Evolutionary conservation across 2,329 filamentous ascomycete species (phyloP), one percentile per base, ranked within the genome.

Genomic region (Capronia coronata): DNA sequence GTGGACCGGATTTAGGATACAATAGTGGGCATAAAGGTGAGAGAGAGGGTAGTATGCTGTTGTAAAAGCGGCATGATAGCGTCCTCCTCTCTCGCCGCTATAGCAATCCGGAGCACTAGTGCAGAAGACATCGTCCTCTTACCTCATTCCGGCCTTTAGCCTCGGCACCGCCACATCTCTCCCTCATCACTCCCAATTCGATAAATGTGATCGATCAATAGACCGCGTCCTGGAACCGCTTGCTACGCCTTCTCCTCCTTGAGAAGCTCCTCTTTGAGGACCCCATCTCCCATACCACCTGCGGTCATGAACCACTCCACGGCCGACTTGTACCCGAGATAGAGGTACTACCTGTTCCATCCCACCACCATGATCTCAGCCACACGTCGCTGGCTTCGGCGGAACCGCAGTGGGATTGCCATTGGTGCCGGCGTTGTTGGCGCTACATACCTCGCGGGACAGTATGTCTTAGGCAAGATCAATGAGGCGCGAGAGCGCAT

Each of bases 401-500:
- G 88, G 71, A 94, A 98, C 74, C 82, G 88, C 68, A 93, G 86
- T 64, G 87, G 85, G 63, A 79, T 98, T 66, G 87, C 89, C 66
- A 79, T 98, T 65, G 89, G 90, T 58, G 82, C 87, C 51, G 89
- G 90, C 58, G 79, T 97, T 59, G 72, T 96, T 58, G 90, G 91
- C 59, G 87, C 86, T 46, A 89, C 89, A 59, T 98, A 98, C 70
- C 73, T 96, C 53, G 90, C 86, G 48, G 88, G 87, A 32, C 89
- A 95, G 69, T 98, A 96, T 83, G 81, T 95, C 59, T 69, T 96
- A 64, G 80, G 79, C 63, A 97, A 95, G 77, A 83, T 97, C 63
- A 85, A 85, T 59, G 90, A 97, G 69, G 89, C 91, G 61, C 83
- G 90, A 59, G 89, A 96, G 77, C 89, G 91, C 67, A 94, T 96